Evolutionary conservation across 805 yeast genomes (phyloP).

Genomic region (Kluyveromyces dobzhanskii): DNA sequence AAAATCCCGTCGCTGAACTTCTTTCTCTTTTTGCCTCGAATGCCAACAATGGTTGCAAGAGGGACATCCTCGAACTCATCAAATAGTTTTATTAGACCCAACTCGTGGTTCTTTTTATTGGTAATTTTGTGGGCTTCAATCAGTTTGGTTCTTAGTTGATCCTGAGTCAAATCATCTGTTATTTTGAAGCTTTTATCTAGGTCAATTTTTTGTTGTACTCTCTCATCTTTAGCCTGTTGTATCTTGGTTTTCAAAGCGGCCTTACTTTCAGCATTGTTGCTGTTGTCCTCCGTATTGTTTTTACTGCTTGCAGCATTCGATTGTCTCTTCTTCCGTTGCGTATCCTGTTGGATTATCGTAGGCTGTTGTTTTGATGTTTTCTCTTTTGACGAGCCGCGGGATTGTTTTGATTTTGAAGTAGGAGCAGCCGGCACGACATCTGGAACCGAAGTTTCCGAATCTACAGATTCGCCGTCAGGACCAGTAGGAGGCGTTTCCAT

Average conservation of each 20-base stretch:
- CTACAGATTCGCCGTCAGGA: neutral
- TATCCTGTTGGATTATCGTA: constrained; percentile 2
- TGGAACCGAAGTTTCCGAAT: neutral
- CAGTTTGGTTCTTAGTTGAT: constrained; percentile 17
- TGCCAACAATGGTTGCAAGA: constrained; percentile 29
- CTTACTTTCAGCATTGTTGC: neutral
- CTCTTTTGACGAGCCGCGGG: neutral
- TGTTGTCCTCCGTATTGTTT: neutral
- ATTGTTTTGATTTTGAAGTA: neutral
- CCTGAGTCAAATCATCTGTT: constrained; percentile 13
- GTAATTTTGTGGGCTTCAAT: constrained; percentile 16
- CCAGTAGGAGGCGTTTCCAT: constrained; percentile 1
- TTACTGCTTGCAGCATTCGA: neutral
- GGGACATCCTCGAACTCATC: constrained; percentile 29
- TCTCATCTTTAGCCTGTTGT: constrained; percentile 6
- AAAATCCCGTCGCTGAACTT: constrained; percentile 25
- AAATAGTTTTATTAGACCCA: constrained; percentile 27
- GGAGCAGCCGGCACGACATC: constrained; percentile 1
- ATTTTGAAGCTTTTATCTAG: constrained; percentile 3
- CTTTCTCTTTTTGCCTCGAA: constrained; percentile 30
- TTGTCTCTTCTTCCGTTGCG: constrained; percentile 1
- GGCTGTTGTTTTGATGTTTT: constrained; percentile 1
- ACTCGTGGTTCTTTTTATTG: constrained; percentile 18
- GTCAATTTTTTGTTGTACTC: constrained; percentile 8
- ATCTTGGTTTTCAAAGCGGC: neutral